Evolutionary conservation across 306 rosid genomes (phyloP).

Genomic region (Potentilla sterilis): DNA sequence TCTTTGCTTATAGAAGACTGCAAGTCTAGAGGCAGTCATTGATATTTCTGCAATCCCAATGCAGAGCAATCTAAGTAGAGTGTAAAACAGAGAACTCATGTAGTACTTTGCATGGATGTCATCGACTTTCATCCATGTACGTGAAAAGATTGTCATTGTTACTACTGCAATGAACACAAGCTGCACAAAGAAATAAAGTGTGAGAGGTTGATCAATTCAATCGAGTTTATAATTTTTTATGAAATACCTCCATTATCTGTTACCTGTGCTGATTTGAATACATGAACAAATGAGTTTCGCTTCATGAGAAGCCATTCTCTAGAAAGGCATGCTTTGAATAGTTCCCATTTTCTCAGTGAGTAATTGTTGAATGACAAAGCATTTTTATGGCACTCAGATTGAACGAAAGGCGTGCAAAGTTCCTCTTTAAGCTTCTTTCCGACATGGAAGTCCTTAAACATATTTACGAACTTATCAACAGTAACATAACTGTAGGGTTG

Average conservation of each 20-base stretch:
- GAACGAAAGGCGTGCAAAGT: constrained; percentile 35
- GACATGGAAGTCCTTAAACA: constrained; percentile 37
- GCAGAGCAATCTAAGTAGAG: constrained; percentile 41
- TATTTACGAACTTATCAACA: constrained; percentile 33
- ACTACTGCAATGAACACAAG: constrained; percentile 42
- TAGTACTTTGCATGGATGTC: constrained; percentile 21
- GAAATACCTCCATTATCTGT: background rate
- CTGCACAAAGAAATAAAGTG: constrained; percentile 27
- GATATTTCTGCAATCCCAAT: constrained; percentile 47
- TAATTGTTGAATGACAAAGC: constrained; percentile 37
- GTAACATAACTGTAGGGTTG: constrained; percentile 37
- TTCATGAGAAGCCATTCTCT: constrained; percentile 59
- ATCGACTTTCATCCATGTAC: constrained; percentile 45
- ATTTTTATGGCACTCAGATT: constrained; percentile 33
- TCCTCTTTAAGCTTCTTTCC: constrained; percentile 46
- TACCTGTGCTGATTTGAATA: constrained; percentile 62
- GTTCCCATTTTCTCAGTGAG: constrained; percentile 47
- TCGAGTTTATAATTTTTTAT: background rate
- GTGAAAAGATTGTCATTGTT: constrained; percentile 58
- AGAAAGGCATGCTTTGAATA: constrained; percentile 43
- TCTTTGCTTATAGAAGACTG: constrained; percentile 50
- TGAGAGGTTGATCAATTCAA: background rate
- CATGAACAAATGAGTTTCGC: constrained; percentile 45
- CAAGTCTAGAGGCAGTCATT: constrained; percentile 51
- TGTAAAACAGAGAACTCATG: constrained; percentile 53